Evolutionary conservation across 2,329 filamentous ascomycete species (phyloP).

Genomic region (Colletotrichum horii): DNA sequence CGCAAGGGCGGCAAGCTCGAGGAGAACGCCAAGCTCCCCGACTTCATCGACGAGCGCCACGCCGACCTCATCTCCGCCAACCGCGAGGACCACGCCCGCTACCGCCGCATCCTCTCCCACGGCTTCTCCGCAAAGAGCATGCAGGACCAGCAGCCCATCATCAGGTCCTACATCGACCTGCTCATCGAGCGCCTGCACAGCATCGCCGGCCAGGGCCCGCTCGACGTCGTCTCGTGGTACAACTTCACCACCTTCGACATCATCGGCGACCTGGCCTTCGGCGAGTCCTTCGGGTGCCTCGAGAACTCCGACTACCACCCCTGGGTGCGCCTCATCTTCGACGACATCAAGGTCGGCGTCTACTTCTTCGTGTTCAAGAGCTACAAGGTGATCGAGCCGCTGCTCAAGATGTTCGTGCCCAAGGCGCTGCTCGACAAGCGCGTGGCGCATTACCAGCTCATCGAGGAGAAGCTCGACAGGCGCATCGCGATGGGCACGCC

Average conservation of each 20-base stretch:
- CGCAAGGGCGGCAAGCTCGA: neutral
- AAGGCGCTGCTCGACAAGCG: neutral
- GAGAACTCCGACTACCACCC: conserved; percentile 19
- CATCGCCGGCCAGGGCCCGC: conserved; percentile 14
- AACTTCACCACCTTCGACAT: conserved; percentile 34
- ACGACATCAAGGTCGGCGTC: neutral
- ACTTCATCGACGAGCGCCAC: neutral
- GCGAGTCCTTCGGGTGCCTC: conserved; percentile 32
- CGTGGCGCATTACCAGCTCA: neutral
- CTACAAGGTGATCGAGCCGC: neutral
- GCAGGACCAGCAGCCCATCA: conserved; percentile 28
- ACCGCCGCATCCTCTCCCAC: conserved; percentile 22
- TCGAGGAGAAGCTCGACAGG: conserved; percentile 4
- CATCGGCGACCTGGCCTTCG: conserved; percentile 34
- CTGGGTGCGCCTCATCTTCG: conserved; percentile 26
- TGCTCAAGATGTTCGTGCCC: neutral
- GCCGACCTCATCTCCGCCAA: conserved; percentile 24
- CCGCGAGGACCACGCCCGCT: conserved; percentile 10
- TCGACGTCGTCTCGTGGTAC: conserved; percentile 31
- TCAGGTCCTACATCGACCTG: conserved; percentile 42
- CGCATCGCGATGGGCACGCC: conserved; percentile 16
- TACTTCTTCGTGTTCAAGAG: neutral
- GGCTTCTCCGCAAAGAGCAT: conserved; percentile 30
- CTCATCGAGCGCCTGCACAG: conserved; percentile 41
- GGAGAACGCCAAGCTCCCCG: conserved; percentile 8